phyloP scores from a whole-genome alignment of 257 asterid genomes.

The Salvia miltiorrhiza region DNA sequence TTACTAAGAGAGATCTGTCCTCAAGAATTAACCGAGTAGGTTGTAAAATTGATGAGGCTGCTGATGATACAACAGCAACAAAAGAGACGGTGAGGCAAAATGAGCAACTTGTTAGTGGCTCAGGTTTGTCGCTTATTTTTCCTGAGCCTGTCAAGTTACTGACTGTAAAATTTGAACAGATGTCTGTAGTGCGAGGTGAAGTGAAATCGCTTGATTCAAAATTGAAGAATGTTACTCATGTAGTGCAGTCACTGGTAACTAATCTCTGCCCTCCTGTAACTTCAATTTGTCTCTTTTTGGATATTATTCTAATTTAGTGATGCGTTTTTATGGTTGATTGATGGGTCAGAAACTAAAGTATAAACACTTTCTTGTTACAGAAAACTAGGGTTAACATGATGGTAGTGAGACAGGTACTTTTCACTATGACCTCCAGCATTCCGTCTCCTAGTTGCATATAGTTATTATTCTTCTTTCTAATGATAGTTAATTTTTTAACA shows the following conservation, averaged over 20 bases:
- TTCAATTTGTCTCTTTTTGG: not conserved
- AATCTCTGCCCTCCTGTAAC: slow-evolving; percentile 14
- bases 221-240: slow-evolving; percentile 64
- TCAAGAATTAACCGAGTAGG: slow-evolving; percentile 69
- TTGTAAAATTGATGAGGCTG: slow-evolving; percentile 69
- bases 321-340: not conserved
- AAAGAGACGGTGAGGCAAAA: slow-evolving; percentile 62
- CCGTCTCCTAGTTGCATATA: not conserved
- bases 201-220: slow-evolving; percentile 51
- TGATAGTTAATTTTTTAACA: slow-evolving; percentile 11
- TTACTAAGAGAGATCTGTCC: slow-evolving; percentile 63
- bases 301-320: slow-evolving; percentile 11
- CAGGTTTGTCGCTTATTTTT: slow-evolving; percentile 1
- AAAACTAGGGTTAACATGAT: slow-evolving; percentile 72
- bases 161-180: slow-evolving; percentile 39
- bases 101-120: slow-evolving; percentile 1
- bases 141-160: slow-evolving; percentile 12
- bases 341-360: slow-evolving; percentile 19
- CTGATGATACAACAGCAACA: slow-evolving; percentile 51
- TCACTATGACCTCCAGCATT: not conserved
- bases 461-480: not conserved
- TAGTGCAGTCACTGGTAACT: slow-evolving; percentile 73
- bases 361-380: slow-evolving; percentile 39
- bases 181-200: slow-evolving; percentile 59
- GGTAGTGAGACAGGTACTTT: slow-evolving; percentile 80